Evolutionary conservation across 805 yeast species (phyloP).

Genomic region (Groenewaldozyma tartarivorans): DNA sequence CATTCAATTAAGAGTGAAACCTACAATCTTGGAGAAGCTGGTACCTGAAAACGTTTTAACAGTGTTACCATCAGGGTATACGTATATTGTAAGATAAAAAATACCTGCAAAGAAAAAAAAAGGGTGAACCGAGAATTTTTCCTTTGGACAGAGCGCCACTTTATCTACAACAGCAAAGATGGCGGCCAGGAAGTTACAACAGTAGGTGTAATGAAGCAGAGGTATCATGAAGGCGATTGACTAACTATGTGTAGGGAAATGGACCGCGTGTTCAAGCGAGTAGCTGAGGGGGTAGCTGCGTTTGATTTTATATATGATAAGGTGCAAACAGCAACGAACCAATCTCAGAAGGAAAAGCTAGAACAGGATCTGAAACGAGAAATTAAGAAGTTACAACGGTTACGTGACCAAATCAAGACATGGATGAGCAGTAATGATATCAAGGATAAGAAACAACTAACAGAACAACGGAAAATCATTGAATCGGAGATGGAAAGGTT

Average conservation of each 20-base stretch:
- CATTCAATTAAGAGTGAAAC: too few species aligned
- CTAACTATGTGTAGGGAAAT: constrained; percentile 43
- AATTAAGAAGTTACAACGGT: constrained; percentile 86
- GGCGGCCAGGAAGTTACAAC: constrained; percentile 44
- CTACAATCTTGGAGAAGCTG: too few species aligned
- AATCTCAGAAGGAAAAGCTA: constrained; percentile 84
- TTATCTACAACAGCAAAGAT: constrained; percentile 22
- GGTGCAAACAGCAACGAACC: constrained; percentile 68
- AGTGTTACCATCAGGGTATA: too few species aligned
- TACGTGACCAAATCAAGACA: constrained; percentile 88
- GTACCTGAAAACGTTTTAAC: too few species aligned
- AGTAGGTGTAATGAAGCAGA: constrained; percentile 27
- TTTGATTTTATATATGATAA: constrained; percentile 84
- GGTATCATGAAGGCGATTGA: background rate
- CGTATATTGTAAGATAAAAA: too few species aligned
- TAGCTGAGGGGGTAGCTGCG: constrained; percentile 78
- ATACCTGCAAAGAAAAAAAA: too few species aligned
- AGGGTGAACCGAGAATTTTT: too few species aligned
- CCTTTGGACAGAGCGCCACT: too few species aligned
- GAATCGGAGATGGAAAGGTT: constrained; percentile 79
- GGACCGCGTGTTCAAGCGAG: constrained; percentile 86
- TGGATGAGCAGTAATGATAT: constrained; percentile 91
- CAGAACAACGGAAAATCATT: constrained; percentile 65
- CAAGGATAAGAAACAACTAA: constrained; percentile 73
- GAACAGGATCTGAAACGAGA: constrained; percentile 87